Percentiles rank a stretch among this genome's conserved stretches.
Conservation (phyloP, 2,329 filamentous ascomycete species). For the Apiospora kogelbergensis region DNA sequence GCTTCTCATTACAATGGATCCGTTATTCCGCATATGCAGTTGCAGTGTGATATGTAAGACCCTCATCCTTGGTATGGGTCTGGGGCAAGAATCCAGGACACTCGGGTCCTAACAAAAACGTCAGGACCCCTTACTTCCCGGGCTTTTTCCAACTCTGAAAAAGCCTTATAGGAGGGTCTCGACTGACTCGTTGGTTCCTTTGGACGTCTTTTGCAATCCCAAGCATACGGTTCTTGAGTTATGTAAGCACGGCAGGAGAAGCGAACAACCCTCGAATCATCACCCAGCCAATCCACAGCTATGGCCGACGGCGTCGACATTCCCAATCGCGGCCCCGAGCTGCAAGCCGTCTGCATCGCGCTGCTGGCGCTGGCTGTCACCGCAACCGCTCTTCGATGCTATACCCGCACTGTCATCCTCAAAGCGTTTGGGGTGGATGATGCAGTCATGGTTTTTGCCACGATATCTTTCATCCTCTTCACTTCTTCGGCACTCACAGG, state of each 20-base stretch:
- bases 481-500: conserved; percentile 13
- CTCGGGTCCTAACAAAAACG: neutral
- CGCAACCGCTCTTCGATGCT: conserved; percentile 4
- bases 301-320: conserved; percentile 5
- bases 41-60: neutral
- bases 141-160: neutral
- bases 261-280: neutral
- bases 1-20: neutral
- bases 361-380: conserved; percentile 11
- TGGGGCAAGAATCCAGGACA: neutral
- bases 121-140: neutral
- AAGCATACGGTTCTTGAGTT: neutral
- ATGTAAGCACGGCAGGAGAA: neutral
- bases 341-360: conserved; percentile 11
- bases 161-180: conserved; percentile 1
- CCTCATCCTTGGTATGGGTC: neutral
- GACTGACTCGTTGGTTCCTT: neutral
- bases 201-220: neutral
- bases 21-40: conserved; percentile 2
- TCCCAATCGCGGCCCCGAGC: conserved; percentile 12
- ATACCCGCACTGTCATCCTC: conserved; percentile 12
- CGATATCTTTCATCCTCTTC: conserved; percentile 12
- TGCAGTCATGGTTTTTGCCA: conserved; percentile 13
- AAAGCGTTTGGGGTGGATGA: conserved; percentile 14
- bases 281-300: neutral